Base-by-base conservation (phyloP, 768 basidiomycete genomes). In the Antrodiella citrinella region DNA sequence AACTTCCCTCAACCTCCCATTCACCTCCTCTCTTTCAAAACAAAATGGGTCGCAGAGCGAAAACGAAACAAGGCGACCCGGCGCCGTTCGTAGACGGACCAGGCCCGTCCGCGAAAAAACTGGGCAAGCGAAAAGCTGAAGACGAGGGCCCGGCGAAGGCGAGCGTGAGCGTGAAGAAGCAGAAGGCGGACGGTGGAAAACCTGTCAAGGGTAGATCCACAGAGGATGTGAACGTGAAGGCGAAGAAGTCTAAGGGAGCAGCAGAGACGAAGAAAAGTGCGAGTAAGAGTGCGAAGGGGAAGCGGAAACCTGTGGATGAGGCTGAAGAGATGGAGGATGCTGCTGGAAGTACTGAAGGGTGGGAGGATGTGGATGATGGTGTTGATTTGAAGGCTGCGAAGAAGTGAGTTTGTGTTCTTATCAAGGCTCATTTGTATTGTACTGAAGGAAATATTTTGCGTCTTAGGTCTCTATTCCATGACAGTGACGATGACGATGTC, bases 31-130 rank as follows among this genome's bases (percentile, higher is more conserved):
- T n/a, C n/a, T n/a, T n/a, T n/a, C 30, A 35, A 15, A 42, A 30
- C 52, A 58, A 43, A 45, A 92, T 93, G 91, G 91, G 91, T 54
- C 79, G 90, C 61, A 80, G 88, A 54, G 78, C 88, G 57, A 90
- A 86, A 66, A 82, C 86, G 68, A 92, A 92, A 69, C 91, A 93
- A 65, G 75, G 70, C 1, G 72, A 81, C 10, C 90, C 90, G 0
- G 72, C 72, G 51, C 76, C 87, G 24, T 58, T 87, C 23, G 59
- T 47, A 4, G 72, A 80, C 12, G 57, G 60, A 0, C 18, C 60
- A 5, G 45, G 23, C 15, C 62, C 67, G 3, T 72, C 76, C 2
- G 63, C 71, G 2, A 84, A 81, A 67, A 81, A 77, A 53, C 70
- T 80, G 12, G 83, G 84, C 38, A 91, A 91, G 64, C 82, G 88